phyloP scores from a whole-genome alignment of 176 grass and related monocot genomes.

The Bromus sterilis region DNA sequence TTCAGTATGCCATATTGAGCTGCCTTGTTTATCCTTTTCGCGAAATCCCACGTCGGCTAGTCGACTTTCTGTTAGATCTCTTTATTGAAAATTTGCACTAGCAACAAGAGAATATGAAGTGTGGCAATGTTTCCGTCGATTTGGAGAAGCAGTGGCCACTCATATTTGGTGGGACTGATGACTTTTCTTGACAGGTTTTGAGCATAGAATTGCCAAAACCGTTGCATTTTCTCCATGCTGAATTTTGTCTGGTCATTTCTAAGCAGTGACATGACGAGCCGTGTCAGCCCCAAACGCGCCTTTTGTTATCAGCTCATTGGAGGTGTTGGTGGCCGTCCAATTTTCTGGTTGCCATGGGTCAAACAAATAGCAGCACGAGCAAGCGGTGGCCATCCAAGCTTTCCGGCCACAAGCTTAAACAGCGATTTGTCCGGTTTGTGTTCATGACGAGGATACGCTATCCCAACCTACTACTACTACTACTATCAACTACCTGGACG shows the following conservation, averaged over 20 bases:
- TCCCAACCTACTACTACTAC: too few species aligned
- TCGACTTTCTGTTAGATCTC: neutral
- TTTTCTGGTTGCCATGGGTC: neutral
- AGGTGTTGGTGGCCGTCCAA: constrained; percentile 14
- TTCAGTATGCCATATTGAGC: neutral
- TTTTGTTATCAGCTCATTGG: neutral
- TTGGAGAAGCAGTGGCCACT: neutral
- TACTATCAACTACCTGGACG: neutral
- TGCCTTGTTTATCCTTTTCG: neutral
- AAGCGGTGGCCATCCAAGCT: constrained; percentile 3
- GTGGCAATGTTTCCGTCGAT: neutral
- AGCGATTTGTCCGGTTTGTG: constrained; percentile 6
- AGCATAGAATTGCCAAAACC: neutral
- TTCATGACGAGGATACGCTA: neutral
- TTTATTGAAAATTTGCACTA: neutral
- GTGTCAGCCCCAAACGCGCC: neutral
- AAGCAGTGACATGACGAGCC: neutral
- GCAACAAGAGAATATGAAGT: neutral
- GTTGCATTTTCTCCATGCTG: neutral
- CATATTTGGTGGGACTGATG: neutral
- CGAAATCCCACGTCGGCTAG: neutral
- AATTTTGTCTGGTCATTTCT: neutral
- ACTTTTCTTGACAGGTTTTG: neutral
- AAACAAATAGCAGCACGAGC: neutral
- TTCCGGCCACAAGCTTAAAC: neutral